Conservation (phyloP, 768 basidiomycete species). For the Phylloporus sp. region DNA sequence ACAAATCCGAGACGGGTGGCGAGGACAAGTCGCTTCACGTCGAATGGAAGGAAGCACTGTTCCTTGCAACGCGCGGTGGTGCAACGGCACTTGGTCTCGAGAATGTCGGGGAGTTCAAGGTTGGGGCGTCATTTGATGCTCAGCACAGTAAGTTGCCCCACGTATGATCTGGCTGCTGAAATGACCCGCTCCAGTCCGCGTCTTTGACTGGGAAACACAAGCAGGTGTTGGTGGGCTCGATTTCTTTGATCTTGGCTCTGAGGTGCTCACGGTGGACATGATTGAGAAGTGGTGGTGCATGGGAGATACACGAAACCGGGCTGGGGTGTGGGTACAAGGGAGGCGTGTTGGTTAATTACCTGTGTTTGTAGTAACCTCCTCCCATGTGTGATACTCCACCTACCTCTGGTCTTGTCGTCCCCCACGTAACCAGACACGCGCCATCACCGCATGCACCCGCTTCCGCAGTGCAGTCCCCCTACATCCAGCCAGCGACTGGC, state of each 20-base stretch:
- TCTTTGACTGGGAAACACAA: conserved; percentile 40
- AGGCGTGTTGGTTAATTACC: conserved; percentile 13
- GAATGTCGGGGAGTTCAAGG: conserved; percentile 48
- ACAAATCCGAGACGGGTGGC: not conserved
- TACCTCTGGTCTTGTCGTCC: conserved; percentile 49
- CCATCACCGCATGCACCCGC: conserved; percentile 49
- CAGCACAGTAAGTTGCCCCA: conserved; percentile 54
- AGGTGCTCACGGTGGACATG: conserved; percentile 42
- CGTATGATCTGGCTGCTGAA: not conserved
- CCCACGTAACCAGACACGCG: conserved; percentile 47
- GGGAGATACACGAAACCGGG: conserved; percentile 66
- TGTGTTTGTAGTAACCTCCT: conserved; percentile 19
- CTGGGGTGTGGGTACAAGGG: conserved; percentile 76
- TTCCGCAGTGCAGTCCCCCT: conserved; percentile 26
- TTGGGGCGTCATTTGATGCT: conserved; percentile 70
- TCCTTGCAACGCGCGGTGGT: conserved; percentile 79
- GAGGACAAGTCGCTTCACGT: conserved; percentile 41
- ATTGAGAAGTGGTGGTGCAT: conserved; percentile 92
- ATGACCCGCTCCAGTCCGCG: conserved; percentile 34
- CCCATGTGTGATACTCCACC: conserved; percentile 29
- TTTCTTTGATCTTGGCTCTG: conserved; percentile 49
- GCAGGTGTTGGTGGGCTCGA: conserved; percentile 63
- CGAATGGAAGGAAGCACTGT: conserved; percentile 79
- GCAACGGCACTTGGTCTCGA: conserved; percentile 63
- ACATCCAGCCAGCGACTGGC: conserved; percentile 31